phyloP scores from a whole-genome alignment of 352 stramenopile genomes.

The Thraustochytrium striatum region DNA sequence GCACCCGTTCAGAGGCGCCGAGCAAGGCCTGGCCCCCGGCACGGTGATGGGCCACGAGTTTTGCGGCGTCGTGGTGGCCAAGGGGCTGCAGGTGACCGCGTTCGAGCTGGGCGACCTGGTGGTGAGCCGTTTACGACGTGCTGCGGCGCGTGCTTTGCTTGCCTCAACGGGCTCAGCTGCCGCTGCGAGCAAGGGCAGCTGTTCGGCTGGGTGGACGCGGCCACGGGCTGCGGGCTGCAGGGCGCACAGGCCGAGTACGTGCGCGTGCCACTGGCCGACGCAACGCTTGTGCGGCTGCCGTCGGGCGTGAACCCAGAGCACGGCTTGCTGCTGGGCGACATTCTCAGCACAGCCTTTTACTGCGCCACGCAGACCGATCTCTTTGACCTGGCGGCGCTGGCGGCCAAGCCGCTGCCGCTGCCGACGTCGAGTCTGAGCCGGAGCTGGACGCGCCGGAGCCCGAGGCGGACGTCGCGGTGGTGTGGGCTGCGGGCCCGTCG shows the following conservation, averaged over 20 bases:
- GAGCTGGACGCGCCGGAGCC: not conserved
- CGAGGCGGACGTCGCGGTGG: constrained; percentile 1
- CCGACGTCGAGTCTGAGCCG: not conserved
- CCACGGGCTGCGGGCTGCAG: constrained; percentile 59
- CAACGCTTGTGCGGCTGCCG: constrained; percentile 67
- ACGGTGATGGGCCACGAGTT: constrained; percentile 68
- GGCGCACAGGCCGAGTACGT: constrained; percentile 70
- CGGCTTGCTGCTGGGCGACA: constrained; percentile 65
- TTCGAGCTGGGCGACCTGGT: constrained; percentile 66
- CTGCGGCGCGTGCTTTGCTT: constrained; percentile 68
- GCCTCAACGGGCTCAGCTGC: constrained; percentile 62
- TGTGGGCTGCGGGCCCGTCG: constrained; percentile 44
- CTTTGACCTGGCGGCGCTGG: too few species aligned
- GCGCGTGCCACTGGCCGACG: constrained; percentile 66
- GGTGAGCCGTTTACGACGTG: constrained; percentile 67
- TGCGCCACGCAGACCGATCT: constrained; percentile 64
- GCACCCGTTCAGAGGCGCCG: constrained; percentile 19
- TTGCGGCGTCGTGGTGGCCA: constrained; percentile 63
- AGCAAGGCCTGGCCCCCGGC: constrained; percentile 59
- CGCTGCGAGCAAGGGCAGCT: constrained; percentile 62
- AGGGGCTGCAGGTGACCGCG: constrained; percentile 60
- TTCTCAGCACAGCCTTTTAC: constrained; percentile 62
- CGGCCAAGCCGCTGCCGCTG: not conserved
- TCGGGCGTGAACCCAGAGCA: constrained; percentile 63
- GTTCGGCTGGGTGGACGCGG: constrained; percentile 61